These are phyloP conservation scores for Coriolopsis trogii DNA, from an alignment of 1,284 basidiomycete genomes.

Conservation along the genomic window DNA sequence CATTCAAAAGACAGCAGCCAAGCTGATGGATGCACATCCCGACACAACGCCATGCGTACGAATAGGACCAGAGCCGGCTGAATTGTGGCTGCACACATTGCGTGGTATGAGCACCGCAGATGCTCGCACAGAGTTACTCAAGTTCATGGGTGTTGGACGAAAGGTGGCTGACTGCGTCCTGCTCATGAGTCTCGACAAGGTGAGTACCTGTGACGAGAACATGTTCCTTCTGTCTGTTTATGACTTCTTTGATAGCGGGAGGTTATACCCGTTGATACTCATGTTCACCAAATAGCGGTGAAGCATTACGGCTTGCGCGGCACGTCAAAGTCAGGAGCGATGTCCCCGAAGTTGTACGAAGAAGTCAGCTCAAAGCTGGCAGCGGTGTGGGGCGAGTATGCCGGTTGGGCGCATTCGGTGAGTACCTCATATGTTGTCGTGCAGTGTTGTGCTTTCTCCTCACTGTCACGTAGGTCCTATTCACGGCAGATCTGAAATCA, in stretches of 20 bases:
- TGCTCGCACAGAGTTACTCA: conserved; percentile 78
- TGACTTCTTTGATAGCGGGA: conserved; percentile 55
- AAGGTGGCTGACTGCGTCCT: conserved; percentile 97
- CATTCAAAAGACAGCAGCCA: conserved; percentile 82
- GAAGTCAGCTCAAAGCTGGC: conserved; percentile 71
- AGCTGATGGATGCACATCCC: conserved; percentile 67
- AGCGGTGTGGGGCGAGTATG: conserved; percentile 79
- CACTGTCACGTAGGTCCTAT: conserved; percentile 50
- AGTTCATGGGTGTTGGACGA: conserved; percentile 88
- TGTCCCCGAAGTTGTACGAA: conserved; percentile 81
- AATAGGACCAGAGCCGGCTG: conserved; percentile 50
- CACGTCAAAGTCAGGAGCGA: conserved; percentile 43
- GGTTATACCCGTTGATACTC: conserved; percentile 91
- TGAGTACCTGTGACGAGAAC: no score
- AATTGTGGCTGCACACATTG: conserved; percentile 65
- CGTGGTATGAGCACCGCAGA: conserved; percentile 53
- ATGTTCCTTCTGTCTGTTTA: no score
- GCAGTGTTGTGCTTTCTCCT: background rate
- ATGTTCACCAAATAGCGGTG: conserved; percentile 85
- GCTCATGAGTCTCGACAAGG: conserved; percentile 95
- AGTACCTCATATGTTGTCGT: conserved; percentile 22
- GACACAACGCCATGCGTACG: conserved; percentile 21
- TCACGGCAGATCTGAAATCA: conserved; percentile 55
- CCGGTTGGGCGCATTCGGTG: conserved; percentile 93
- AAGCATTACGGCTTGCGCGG: conserved; percentile 80